A percentile compares a stretch with the other conserved stretches of the same genome.
These are phyloP conservation scores for Penicillium sp. DNA, from an alignment of 2,329 filamentous ascomycete species.

Conservation along the genomic window DNA sequence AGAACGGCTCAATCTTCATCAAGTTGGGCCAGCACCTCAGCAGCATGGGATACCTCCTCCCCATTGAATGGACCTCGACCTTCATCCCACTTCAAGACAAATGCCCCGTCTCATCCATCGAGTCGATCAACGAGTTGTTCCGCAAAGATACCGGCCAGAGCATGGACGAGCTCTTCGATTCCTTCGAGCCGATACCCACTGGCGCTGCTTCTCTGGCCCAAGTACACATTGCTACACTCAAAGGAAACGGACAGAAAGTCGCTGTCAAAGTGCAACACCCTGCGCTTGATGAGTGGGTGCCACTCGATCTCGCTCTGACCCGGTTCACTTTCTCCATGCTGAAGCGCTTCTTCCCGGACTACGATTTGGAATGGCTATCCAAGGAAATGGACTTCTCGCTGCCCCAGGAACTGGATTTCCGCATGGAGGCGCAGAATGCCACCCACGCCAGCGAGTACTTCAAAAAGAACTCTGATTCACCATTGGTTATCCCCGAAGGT, in stretches of 20 bases:
- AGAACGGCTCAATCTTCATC: constrained; percentile 97
- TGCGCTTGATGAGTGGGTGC: constrained; percentile 82
- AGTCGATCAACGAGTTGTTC: constrained; percentile 87
- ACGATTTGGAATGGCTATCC: constrained; percentile 94
- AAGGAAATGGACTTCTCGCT: constrained; percentile 89
- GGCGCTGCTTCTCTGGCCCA: constrained; percentile 93
- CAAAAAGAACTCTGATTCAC: constrained; percentile 68
- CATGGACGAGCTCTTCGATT: constrained; percentile 80
- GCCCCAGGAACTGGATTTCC: constrained; percentile 89
- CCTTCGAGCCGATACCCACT: constrained; percentile 78
- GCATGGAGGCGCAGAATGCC: constrained; percentile 82
- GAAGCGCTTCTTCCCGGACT: constrained; percentile 94
- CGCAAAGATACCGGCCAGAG: constrained; percentile 75
- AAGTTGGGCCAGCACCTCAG: constrained; percentile 96
- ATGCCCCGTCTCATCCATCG: constrained; percentile 87
- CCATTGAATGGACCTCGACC: constrained; percentile 88
- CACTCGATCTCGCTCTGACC: constrained; percentile 82
- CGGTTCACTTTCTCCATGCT: constrained; percentile 85
- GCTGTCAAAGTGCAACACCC: constrained; percentile 98
- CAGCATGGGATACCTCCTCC: constrained; percentile 92
- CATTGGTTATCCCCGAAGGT: constrained; percentile 78
- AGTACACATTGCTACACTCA: constrained; percentile 84
- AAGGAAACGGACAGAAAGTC: constrained; percentile 79
- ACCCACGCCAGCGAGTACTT: constrained; percentile 80
- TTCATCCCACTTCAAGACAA: constrained; percentile 96